Conservation (phyloP, 345 rosid genomes). For the Salix purpurea region DNA sequence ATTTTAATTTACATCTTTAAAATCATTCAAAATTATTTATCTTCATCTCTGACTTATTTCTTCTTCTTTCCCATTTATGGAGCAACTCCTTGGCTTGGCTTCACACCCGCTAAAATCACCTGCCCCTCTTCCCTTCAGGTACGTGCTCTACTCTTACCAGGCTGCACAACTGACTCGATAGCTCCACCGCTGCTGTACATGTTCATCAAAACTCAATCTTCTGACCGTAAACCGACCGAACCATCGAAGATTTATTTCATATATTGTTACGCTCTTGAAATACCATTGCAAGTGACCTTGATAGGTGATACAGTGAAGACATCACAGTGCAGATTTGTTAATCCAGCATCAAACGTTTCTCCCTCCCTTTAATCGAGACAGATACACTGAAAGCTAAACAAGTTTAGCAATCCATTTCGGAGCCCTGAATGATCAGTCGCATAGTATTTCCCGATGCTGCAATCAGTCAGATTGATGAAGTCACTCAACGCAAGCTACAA, state of each 20-base stretch:
- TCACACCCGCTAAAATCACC: conserved; percentile 39
- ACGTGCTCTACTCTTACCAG: conserved; percentile 2
- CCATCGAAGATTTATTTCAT: too few relatives aligned
- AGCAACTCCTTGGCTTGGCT: conserved; percentile 42
- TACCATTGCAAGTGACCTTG: conserved; percentile 22
- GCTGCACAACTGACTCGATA: conserved; percentile 25
- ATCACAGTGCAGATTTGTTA: conserved; percentile 27
- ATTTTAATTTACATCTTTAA: too few relatives aligned
- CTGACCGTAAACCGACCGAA: conserved; percentile 28
- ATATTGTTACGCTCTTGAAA: neutral
- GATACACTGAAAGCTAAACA: conserved; percentile 18
- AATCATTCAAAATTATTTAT: conserved; percentile 1
- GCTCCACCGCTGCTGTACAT: conserved; percentile 58
- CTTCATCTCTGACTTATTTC: conserved; percentile 24
- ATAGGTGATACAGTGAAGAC: conserved; percentile 24
- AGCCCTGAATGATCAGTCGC: too few relatives aligned
- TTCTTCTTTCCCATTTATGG: conserved; percentile 20
- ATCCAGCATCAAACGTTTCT: conserved; percentile 19
- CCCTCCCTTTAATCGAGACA: conserved; percentile 28
- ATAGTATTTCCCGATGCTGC: too few relatives aligned
- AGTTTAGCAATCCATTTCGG: neutral
- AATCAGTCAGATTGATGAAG: neutral
- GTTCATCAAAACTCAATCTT: conserved; percentile 40
- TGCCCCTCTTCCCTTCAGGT: conserved; percentile 40
- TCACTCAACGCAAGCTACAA: neutral